A percentile compares a stretch with the other conserved stretches of the same genome.
Conservation (phyloP, 1,139 yeast genomes). For the Geotrichum siamense region DNA sequence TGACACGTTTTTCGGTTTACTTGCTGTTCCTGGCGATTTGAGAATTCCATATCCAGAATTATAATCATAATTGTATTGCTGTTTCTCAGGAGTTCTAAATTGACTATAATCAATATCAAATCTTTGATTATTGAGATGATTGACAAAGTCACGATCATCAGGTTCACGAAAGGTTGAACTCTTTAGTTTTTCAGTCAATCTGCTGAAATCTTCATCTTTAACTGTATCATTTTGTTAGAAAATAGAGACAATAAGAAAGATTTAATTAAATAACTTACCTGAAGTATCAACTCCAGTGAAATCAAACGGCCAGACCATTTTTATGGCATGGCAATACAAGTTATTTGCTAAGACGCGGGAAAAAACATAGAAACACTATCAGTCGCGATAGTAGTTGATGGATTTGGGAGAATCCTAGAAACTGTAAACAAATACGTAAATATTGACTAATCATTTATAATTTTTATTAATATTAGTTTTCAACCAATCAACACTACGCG, state of each 20-base stretch:
- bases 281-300: conserved; percentile 14
- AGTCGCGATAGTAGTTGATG: neutral
- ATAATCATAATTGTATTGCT: neutral
- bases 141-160: neutral
- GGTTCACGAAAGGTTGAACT: neutral
- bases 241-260: neutral
- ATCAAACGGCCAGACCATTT: conserved; percentile 17
- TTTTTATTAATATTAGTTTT: neutral
- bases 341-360: neutral
- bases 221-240: conserved; percentile 6
- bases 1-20: conserved; percentile 11
- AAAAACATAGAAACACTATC: neutral
- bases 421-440: neutral
- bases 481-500: conserved; percentile 11
- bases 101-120: conserved; percentile 5
- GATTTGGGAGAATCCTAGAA: neutral
- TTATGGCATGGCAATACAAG: neutral
- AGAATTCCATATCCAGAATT: conserved; percentile 1
- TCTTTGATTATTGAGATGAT: conserved; percentile 1
- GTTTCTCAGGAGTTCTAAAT: conserved; percentile 3
- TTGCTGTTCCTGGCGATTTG: conserved; percentile 11
- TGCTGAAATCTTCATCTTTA: conserved; percentile 14
- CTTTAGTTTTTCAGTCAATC: conserved; percentile 13
- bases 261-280: conserved; percentile 6
- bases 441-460: neutral